These are phyloP conservation scores for Botrytis porri DNA, from an alignment of 2,329 filamentous ascomycete species.

Conservation along the genomic window DNA sequence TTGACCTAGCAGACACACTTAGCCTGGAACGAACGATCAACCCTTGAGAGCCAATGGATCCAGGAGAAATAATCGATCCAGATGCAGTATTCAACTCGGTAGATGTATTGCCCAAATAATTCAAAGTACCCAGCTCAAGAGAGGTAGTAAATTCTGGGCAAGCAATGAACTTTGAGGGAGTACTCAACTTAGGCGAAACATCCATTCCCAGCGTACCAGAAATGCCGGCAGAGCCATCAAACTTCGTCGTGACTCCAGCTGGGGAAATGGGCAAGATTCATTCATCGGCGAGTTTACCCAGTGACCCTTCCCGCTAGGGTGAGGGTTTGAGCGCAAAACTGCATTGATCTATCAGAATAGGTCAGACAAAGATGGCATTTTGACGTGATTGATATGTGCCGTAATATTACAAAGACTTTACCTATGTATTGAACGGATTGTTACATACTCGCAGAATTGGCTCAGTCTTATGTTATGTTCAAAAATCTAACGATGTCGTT, in stretches of 20 bases:
- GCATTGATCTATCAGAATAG: background rate
- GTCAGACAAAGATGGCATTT: background rate
- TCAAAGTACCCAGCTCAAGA: background rate
- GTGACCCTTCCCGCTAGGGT: too few species aligned
- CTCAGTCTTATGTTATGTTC: background rate
- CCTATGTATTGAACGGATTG: too few species aligned
- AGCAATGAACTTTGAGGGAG: background rate
- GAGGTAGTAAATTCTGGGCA: background rate
- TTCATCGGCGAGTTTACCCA: background rate
- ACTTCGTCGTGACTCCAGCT: too few species aligned
- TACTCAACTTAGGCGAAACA: background rate
- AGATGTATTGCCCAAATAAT: background rate
- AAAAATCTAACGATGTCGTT: background rate
- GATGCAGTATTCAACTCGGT: background rate
- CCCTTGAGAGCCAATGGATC: background rate
- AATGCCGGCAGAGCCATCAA: background rate
- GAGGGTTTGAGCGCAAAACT: background rate
- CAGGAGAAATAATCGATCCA: background rate
- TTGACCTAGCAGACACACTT: background rate
- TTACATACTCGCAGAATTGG: too few species aligned
- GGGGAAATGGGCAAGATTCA: background rate
- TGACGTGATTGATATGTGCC: background rate
- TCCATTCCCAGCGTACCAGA: background rate
- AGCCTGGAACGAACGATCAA: background rate
- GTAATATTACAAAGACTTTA: too few species aligned